phyloP scores from a whole-genome alignment of 2,329 filamentous ascomycete genomes.

The Diplodia seriata region DNA sequence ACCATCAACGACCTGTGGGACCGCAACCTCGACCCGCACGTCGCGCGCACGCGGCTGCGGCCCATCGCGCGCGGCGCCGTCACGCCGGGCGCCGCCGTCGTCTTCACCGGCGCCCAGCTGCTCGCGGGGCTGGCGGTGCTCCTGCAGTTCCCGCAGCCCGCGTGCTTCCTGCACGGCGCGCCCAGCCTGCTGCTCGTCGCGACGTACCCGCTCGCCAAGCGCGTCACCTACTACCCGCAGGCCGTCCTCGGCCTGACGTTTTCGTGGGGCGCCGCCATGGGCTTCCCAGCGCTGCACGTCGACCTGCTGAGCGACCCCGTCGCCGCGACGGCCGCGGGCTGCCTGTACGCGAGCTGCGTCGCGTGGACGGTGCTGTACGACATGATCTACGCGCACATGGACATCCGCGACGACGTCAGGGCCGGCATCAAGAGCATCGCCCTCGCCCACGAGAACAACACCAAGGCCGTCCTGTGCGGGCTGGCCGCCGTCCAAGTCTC shows the following conservation, averaged over 20 bases:
- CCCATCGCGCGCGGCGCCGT: conserved; percentile 83
- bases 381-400: conserved; percentile 94
- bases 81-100: conserved; percentile 71
- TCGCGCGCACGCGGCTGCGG: conserved; percentile 75
- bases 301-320: conserved; percentile 70
- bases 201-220: conserved; percentile 81
- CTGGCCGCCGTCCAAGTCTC: conserved; percentile 73
- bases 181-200: conserved; percentile 77
- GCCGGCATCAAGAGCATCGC: conserved; percentile 90
- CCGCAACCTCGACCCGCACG: conserved; percentile 82
- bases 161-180: conserved; percentile 78
- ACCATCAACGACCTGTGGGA: conserved; percentile 93
- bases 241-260: conserved; percentile 83
- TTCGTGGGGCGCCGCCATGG: conserved; percentile 88
- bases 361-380: conserved; percentile 90
- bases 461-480: conserved; percentile 76
- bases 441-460: conserved; percentile 76
- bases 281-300: conserved; percentile 81
- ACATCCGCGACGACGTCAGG: conserved; percentile 83
- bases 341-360: conserved; percentile 78
- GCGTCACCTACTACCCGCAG: conserved; percentile 87
- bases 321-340: conserved; percentile 70
- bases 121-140: conserved; percentile 75
- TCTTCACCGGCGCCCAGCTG: conserved; percentile 77
- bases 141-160: conserved; percentile 71